Evolutionary conservation across 441 rosid genomes (phyloP), one percentile per base, ranked within the genome.

Genomic region (Geranium incanum): DNA sequence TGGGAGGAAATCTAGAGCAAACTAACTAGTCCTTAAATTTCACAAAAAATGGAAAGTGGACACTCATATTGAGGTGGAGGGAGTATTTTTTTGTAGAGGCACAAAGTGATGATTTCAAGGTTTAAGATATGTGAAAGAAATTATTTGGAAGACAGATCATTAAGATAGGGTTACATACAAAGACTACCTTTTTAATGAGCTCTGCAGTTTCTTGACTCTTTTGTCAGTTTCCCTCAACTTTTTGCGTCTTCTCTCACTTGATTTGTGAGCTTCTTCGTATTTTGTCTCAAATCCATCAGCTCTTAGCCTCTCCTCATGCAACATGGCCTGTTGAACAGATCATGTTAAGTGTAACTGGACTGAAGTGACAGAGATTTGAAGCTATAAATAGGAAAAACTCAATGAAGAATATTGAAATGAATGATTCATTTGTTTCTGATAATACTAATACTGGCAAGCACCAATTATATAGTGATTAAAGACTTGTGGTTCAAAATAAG

Each of bases 181-280:
- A 77, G 79, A 76, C 81, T 90, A 92, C 98, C 96, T 91, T 83
- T 86, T 92, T 80, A 92, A 80, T 60, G 94, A 88, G 76, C 84
- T 88, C 70, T 95, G 92, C 74, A 95, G 90, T 72, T 82, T 93
- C 74, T 78, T 76, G 43, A 92, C 96, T 83, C 91, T 81, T 80
- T 70, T 81, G 75, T 91, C 92, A 38, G 98, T 86, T 78, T 92
- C 97, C 84, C 84, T 87, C 68, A 95, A 76, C 80, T 89, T 88
- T 82, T 76, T 79, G 18, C 81, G 87, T 76, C 91, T 85, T 78
- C 77, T 86, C 83, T 90, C 95, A 77, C 90, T 83, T 77, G 86
- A 70, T 84, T 83, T 86, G 66, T 79, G 80, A 43, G 85, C 87
- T 84, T 95, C 92, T 68, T 78, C 74, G 64, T 80, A 85, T 79